Percentiles rank a stretch among this genome's conserved stretches.
phyloP scores from a whole-genome alignment of 177 flowering plant genomes.

The Vitis hybrid region DNA sequence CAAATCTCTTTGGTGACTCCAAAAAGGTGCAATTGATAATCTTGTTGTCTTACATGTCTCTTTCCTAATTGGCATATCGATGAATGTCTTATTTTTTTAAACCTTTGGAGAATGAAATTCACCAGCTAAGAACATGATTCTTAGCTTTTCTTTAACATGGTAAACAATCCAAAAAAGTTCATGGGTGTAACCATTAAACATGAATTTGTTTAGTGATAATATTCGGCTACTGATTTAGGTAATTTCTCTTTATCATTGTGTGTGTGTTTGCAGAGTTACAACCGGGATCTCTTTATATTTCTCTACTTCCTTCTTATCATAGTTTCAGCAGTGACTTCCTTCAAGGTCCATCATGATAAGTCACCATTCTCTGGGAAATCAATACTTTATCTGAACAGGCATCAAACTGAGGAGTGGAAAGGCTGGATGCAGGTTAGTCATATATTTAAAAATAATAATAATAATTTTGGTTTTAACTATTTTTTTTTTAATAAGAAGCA shows the following conservation, averaged over 20 bases:
- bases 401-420: conserved; percentile 99
- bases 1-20: conserved; percentile 70
- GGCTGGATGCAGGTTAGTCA: conserved; percentile 98
- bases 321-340: conserved; percentile 83
- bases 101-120: neutral
- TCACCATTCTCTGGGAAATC: conserved; percentile 88
- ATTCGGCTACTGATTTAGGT: neutral
- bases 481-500: too few relatives aligned
- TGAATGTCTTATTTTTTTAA: neutral
- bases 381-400: conserved; percentile 85
- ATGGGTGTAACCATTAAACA: too few relatives aligned
- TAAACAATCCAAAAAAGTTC: too few relatives aligned
- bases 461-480: neutral
- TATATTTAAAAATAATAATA: neutral
- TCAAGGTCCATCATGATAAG: conserved; percentile 79
- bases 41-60: neutral
- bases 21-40: conserved; percentile 53
- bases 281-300: conserved; percentile 86
- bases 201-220: neutral
- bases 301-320: conserved; percentile 94
- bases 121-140: too few relatives aligned
- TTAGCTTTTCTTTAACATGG: too few relatives aligned
- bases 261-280: conserved; percentile 70
- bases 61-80: neutral
- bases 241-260: conserved; percentile 11